A percentile compares a stretch with the other conserved stretches of the same genome.
phyloP scores from a whole-genome alignment of 139 green algal genomes.

The Micractinium conductrix region DNA sequence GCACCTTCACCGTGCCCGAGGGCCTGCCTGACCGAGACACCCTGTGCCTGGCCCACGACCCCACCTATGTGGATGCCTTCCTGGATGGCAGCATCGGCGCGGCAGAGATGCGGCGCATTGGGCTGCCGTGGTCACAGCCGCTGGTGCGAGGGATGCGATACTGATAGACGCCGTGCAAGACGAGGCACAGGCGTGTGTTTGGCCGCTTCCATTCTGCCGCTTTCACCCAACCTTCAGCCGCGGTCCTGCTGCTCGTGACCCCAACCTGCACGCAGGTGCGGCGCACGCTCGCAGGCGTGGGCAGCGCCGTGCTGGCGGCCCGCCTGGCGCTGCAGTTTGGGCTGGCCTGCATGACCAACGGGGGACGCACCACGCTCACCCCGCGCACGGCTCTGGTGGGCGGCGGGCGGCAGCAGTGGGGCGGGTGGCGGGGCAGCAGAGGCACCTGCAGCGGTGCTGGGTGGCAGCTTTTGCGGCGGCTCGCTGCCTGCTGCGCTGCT shows the following conservation, averaged over 20 bases:
- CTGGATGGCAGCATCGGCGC: conserved; percentile 45
- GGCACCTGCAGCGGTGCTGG: neutral
- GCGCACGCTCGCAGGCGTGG: conserved; percentile 58
- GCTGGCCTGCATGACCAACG: conserved; percentile 62
- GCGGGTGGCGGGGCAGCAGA: neutral
- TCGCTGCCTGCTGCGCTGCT: neutral
- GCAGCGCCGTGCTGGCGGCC: conserved; percentile 54
- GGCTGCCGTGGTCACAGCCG: conserved; percentile 56
- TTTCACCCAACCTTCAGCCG: too few relatives aligned
- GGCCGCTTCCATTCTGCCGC: too few relatives aligned
- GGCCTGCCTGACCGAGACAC: conserved; percentile 48
- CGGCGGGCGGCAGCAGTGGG: neutral
- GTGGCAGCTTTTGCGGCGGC: neutral
- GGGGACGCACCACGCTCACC: conserved; percentile 71
- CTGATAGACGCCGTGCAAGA: too few relatives aligned
- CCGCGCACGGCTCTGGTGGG: conserved; percentile 44
- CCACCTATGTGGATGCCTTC: conserved; percentile 44
- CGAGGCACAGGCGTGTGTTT: too few relatives aligned
- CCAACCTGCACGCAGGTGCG: too few relatives aligned
- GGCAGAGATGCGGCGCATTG: conserved; percentile 52
- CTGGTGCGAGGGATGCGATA: too few relatives aligned
- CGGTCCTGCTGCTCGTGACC: too few relatives aligned
- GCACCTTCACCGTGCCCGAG: conserved; percentile 52
- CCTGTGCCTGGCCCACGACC: conserved; percentile 51
- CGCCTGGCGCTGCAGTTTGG: conserved; percentile 60